Evolutionary conservation across 2,329 filamentous ascomycete genomes (phyloP), one percentile per base, ranked within the genome.

Genomic region (Trichophyton verrucosum): DNA sequence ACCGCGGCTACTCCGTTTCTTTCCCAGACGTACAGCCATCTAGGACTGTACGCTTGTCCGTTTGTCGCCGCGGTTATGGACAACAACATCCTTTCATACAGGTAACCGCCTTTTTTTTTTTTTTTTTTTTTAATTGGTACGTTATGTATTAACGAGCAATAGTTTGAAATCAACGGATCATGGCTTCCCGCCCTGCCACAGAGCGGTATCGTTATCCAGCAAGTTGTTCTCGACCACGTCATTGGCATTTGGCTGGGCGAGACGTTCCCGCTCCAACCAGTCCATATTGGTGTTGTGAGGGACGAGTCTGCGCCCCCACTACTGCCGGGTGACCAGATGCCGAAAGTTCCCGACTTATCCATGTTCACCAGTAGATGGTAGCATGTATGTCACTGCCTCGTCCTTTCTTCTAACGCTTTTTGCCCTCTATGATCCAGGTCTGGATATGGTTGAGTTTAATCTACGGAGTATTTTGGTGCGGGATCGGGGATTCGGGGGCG

Each of bases 81-180:
- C 36, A 57, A 38, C 53, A 38, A n/a, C 36, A 57, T 20, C 53
- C 53, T 8, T 57, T 57, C n/a, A 38, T 57, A 9, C 53, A 57
- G 53, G 53, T 57, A 40, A 33, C 46, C 17, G 20, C 7, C 2
- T 53, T n/a, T 22, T 53, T 30, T n/a, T 30, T 24, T 13, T 30
- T n/a, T 53, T 6, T 27, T 27, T 24, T 24, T 24, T 24, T 24
- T 20, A 20, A 20, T 20, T 20, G 24, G 1, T 20, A 5, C 5
- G 1, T 9, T 11, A 40, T 17, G 3, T 40, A 22, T 13, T 30
- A 53, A 53, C 47, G 11, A 17, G 30, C 3, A 30, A 22, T 40
- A 57, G 55, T 57, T 57, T 40, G n/a, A 42, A 11, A 24, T 57
- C 11, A 30, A 42, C 30, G 55, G 33, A 3, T 15, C 40, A 11